Conservation (phyloP, 345 rosid species). For the Atalantia buxifolia region DNA sequence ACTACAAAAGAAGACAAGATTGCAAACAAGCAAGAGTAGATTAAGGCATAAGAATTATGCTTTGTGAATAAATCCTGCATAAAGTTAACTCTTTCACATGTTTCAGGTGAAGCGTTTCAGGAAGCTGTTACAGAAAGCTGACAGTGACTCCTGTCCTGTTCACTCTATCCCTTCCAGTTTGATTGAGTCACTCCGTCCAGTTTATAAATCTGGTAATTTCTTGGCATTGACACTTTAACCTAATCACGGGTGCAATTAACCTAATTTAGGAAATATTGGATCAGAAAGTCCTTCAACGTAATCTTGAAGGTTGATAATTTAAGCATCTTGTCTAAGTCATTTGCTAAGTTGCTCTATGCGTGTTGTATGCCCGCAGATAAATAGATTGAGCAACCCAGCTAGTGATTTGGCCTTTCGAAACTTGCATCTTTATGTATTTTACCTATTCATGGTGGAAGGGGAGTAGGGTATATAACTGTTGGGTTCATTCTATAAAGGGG, state of each 20-base stretch:
- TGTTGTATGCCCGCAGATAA: neutral
- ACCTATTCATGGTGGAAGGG: neutral
- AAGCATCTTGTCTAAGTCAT: neutral
- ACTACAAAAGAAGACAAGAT: neutral
- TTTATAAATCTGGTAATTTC: slow-evolving; percentile 63
- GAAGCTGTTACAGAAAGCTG: slow-evolving; percentile 70
- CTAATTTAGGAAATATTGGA: neutral
- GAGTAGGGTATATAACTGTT: neutral
- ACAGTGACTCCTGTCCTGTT: slow-evolving; percentile 52
- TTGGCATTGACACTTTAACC: neutral
- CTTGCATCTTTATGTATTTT: neutral
- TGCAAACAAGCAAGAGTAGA: neutral
- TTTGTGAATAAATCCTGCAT: neutral
- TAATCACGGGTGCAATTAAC: neutral
- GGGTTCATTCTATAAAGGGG: neutral
- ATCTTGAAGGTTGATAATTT: neutral
- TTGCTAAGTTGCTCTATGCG: neutral
- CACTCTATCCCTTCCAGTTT: slow-evolving; percentile 45
- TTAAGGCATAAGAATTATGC: neutral
- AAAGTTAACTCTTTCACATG: slow-evolving; percentile 9
- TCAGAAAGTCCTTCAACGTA: neutral
- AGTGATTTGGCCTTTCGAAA: neutral
- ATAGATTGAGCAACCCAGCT: neutral
- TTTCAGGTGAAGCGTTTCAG: slow-evolving; percentile 77
- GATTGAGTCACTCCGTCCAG: slow-evolving; percentile 43